phyloP scores from a whole-genome alignment of 345 rosid genomes.

The Clausena lansium region DNA sequence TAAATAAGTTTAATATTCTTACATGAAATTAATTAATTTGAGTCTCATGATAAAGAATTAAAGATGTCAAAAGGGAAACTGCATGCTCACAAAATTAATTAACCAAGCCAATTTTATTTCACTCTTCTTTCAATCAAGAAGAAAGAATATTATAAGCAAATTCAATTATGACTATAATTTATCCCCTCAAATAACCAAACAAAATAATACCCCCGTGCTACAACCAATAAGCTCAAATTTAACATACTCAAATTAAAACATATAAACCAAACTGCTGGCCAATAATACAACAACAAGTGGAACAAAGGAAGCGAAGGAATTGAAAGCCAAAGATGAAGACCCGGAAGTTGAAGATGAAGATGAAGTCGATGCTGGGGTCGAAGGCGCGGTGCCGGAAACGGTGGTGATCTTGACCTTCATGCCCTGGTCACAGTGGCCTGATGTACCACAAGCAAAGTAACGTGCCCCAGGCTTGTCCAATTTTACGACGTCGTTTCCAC shows the following conservation, averaged over 20 bases:
- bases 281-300: constrained; percentile 1
- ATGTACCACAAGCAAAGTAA: constrained; percentile 83
- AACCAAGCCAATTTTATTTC: neutral
- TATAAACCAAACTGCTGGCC: constrained; percentile 7
- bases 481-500: constrained; percentile 77
- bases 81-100: no score
- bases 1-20: no score
- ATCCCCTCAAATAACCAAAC: neutral
- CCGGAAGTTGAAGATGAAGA: constrained; percentile 25
- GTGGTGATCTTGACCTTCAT: constrained; percentile 81
- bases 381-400: constrained; percentile 45
- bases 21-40: no score
- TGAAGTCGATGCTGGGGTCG: constrained; percentile 38
- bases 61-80: no score
- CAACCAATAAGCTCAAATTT: neutral
- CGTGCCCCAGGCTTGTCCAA: constrained; percentile 64
- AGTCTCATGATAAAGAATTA: no score
- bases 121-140: neutral
- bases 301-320: constrained; percentile 13
- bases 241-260: constrained; percentile 11
- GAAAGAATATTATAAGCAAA: neutral
- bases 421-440: constrained; percentile 82
- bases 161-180: neutral
- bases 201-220: neutral
- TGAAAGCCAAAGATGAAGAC: constrained; percentile 9